Evolutionary conservation across 2,329 filamentous ascomycete species (phyloP), one percentile per base, ranked within the genome.

Genomic region (Kalmusia sp.): DNA sequence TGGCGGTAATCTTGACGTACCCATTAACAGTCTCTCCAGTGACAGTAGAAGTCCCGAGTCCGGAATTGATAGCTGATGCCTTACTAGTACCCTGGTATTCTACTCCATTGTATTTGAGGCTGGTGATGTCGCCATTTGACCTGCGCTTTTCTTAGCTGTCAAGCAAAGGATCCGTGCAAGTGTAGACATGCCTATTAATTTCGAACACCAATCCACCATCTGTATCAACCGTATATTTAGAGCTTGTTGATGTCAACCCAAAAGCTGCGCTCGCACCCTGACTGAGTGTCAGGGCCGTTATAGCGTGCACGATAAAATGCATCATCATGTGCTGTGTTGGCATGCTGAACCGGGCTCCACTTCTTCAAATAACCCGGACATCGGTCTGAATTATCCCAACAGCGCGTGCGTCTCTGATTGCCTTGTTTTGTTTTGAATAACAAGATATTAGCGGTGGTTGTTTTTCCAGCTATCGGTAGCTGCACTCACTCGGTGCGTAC

Each of bases 21-120:
- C 59, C 61, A 47, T 59, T 58, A 22, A 65, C 44, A 8, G 46
- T 63, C 34, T 66, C 68, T 3, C 71, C 63, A 4, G 54, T 63
- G 15, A 63, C 61, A 1, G 52, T 57, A 6, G 63, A 65, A 8
- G 57, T 52, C 1, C 63, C 61, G 5, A 65, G 56, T 4, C 63
- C 63, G 2, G 61, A 65, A 48, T 64, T 64, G 52, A 65, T 65
- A 6, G 52, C 59, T 9, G 57, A 58, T 4, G 57, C 57, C 52
- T 64, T 64, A 15, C 46, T 14, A 11, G 59, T 63, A 2, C 61
- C 61, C 38, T 65, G 61, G 17, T 64, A 65, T 27, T 65, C 59
- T 12, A 64, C 53, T 12, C 59, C 57, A 34, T 61, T 65, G 49
- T 64, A 64, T 34, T 60, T 61, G 14, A 63, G 49, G 43, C 61